Base-by-base conservation (phyloP, 352 stramenopile species). In the Thalassiosira oceanica region DNA sequence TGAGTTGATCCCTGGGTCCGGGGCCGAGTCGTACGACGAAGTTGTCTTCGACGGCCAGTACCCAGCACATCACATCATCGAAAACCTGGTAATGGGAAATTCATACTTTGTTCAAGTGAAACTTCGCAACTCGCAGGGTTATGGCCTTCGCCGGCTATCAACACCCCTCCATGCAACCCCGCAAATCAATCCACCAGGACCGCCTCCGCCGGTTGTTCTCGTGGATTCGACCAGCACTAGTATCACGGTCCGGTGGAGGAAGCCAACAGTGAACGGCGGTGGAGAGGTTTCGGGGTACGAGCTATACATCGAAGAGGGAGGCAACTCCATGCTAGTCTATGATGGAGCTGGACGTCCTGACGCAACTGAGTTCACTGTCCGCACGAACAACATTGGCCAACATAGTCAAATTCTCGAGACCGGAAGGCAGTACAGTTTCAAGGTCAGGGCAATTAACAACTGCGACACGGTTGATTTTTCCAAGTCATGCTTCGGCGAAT, bases 371-470 rank as follows among this genome's bases (percentile, higher is more conserved):
- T 94, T 92, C 65, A 95, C 87, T 13, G 61, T 98, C 3, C 72
- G 75, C 20, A 96, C 89, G 1, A 76, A 66, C 4, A 92, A 96
- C 61, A 91, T 94, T 35, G 86, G 91, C 41, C 52, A 52, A 24
- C 65, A 72, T 28, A 83, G 56, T 33, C 76, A 85, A 64, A 60
- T 82, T 31, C 87, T 98, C 29, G 93, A 97, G 42, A 91, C 88
- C 0, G 93, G 93, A 1, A 91, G 89, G 29, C 89, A 94, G 52
- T 98, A 98, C 74, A 73, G 86, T 18, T 97, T 98, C 69, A 93
- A 95, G 67, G 93, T 97, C 2, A 91, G 94, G 24, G 95, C 95
- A 3, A 77, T 98, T 27, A 98, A 97, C 69, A 96, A 97, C 50
- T 98, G 94, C 68, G 82, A 87, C 15, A 86, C 89, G 0, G 72